Conservation (phyloP, 2,329 filamentous ascomycete species). For the Fusarium liriodendri region DNA sequence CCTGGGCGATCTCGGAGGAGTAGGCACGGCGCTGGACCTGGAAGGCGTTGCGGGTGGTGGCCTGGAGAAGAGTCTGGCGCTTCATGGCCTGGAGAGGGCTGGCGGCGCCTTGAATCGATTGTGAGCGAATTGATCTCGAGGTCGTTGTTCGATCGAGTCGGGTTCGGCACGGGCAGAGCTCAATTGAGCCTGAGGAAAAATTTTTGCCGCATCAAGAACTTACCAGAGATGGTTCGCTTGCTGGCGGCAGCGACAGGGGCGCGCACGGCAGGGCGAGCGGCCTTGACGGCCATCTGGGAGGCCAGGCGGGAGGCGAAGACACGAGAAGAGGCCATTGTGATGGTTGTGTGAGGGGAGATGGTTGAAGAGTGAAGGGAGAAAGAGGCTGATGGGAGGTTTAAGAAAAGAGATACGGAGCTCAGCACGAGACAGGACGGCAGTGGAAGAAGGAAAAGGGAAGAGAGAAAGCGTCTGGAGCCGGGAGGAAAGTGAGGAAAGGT, state of each 20-base stretch:
- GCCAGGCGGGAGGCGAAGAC: constrained; percentile 83
- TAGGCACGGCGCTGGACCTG: constrained; percentile 77
- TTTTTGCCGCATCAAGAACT: constrained; percentile 54
- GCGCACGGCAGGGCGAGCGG: constrained; percentile 80
- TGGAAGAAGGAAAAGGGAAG: constrained; percentile 55
- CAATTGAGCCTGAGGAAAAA: constrained; percentile 46
- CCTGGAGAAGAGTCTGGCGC: constrained; percentile 77
- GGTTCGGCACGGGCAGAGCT: constrained; percentile 35
- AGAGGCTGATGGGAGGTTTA: constrained; percentile 49
- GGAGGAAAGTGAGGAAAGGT: constrained; percentile 51
- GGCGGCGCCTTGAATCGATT: constrained; percentile 60
- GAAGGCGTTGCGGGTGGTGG: constrained; percentile 74
- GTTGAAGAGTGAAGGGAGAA: constrained; percentile 43
- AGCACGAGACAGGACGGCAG: constrained; percentile 49
- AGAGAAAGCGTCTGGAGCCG: constrained; percentile 52
- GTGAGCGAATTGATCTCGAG: constrained; percentile 47
- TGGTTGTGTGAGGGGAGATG: constrained; percentile 58
- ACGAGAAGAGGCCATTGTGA: constrained; percentile 85
- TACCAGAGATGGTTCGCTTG: constrained; percentile 83
- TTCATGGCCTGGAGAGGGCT: constrained; percentile 79
- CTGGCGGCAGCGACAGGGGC: constrained; percentile 71
- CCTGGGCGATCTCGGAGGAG: constrained; percentile 89
- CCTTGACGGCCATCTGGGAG: constrained; percentile 81
- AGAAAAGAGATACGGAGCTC: constrained; percentile 50
- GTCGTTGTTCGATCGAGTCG: constrained; percentile 47